phyloP scores from a whole-genome alignment of 106 monocot species.

The Narthecium ossifragum region DNA sequence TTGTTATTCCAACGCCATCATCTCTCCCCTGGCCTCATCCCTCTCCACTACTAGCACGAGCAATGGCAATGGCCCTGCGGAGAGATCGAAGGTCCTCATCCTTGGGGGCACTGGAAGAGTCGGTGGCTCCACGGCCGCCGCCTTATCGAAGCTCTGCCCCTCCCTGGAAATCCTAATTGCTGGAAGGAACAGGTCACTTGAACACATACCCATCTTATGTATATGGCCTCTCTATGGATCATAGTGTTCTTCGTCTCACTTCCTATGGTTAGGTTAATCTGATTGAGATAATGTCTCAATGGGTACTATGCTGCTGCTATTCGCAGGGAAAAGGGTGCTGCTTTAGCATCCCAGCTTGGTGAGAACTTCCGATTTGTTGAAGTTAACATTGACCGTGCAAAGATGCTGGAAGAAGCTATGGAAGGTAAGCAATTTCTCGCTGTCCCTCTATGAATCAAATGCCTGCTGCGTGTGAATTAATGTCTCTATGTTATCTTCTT shows the following conservation, averaged over 20 bases:
- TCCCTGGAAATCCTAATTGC: conserved; percentile 52
- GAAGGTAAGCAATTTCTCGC: conserved; percentile 30
- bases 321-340: conserved; percentile 56
- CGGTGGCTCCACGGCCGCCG: conserved; percentile 86
- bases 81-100: conserved; percentile 52
- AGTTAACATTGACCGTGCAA: conserved; percentile 46
- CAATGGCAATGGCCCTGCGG: background rate
- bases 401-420: conserved; percentile 44
- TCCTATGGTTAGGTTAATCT: background rate
- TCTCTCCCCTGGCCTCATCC: conserved; percentile 2
- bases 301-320: background rate
- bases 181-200: conserved; percentile 69
- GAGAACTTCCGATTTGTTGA: conserved; percentile 60
- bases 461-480: background rate
- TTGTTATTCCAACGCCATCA: too few species aligned
- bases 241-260: background rate
- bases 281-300: background rate
- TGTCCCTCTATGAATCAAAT: background rate
- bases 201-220: background rate
- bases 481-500: background rate
- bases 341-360: conserved; percentile 64
- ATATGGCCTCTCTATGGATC: too few species aligned
- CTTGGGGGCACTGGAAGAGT: conserved; percentile 88
- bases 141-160: conserved; percentile 74
- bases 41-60: conserved; percentile 4